Conservation (phyloP, 2,329 filamentous ascomycete species). For the Ambrosiella xylebori region DNA sequence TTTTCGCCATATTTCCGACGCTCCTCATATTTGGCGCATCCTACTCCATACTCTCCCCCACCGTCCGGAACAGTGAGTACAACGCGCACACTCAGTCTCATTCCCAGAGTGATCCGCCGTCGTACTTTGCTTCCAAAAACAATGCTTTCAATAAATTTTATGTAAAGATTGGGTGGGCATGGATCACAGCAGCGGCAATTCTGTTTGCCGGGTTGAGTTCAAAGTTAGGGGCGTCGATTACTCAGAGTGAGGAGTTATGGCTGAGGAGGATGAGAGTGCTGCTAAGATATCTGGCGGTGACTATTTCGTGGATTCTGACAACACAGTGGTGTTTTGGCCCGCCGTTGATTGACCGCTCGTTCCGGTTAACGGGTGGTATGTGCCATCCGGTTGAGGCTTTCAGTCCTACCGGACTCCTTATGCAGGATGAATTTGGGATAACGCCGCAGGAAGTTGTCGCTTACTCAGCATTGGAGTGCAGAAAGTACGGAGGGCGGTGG, state of each 20-base stretch:
- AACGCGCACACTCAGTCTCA: conserved; percentile 46
- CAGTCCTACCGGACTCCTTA: conserved; percentile 1
- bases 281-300: conserved; percentile 54
- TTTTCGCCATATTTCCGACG: conserved; percentile 55
- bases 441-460: background rate
- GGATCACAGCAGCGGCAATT: conserved; percentile 62
- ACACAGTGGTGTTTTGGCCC: conserved; percentile 98
- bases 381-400: conserved; percentile 43
- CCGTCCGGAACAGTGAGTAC: conserved; percentile 47
- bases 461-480: conserved; percentile 53
- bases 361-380: conserved; percentile 70
- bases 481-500: conserved; percentile 68
- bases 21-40: conserved; percentile 68
- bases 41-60: conserved; percentile 62
- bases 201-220: conserved; percentile 55
- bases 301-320: conserved; percentile 63
- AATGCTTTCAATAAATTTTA: conserved; percentile 89
- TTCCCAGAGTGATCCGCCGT: conserved; percentile 38
- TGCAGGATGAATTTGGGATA: background rate
- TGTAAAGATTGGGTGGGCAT: conserved; percentile 89
- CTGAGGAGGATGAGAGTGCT: conserved; percentile 35
- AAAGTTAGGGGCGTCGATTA: conserved; percentile 21
- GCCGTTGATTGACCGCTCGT: conserved; percentile 74
- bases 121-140: conserved; percentile 85
- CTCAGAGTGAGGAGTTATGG: background rate